These are phyloP conservation scores for Tubosaeta sp. DNA, from an alignment of 768 basidiomycete species.

Conservation along the genomic window DNA sequence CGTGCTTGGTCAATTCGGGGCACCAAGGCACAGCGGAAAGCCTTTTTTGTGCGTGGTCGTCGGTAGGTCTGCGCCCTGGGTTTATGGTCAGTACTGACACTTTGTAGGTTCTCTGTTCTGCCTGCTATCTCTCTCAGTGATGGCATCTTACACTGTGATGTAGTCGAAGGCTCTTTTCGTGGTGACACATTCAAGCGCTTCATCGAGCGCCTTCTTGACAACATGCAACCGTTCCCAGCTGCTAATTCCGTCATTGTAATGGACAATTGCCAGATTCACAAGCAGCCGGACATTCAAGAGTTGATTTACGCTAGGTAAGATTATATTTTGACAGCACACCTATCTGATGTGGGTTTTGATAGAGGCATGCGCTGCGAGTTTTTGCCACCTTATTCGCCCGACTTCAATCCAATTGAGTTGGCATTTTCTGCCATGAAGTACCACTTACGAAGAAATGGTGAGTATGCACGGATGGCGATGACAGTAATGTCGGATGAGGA, in stretches of 20 bases:
- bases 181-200: background rate
- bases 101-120: constrained; percentile 3
- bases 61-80: background rate
- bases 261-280: constrained; percentile 5
- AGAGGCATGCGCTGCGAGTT: too few relatives aligned
- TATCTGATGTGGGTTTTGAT: too few relatives aligned
- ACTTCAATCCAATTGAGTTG: too few relatives aligned
- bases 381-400: too few relatives aligned
- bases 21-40: background rate
- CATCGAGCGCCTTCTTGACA: background rate
- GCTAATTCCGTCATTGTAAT: constrained; percentile 1
- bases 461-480: too few relatives aligned
- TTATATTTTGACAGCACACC: too few relatives aligned
- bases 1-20: background rate
- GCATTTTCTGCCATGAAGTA: too few relatives aligned
- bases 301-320: too few relatives aligned
- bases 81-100: background rate
- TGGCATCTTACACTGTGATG: constrained; percentile 2
- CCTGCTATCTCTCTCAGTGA: background rate
- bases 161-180: background rate
- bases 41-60: background rate
- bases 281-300: background rate
- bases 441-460: too few relatives aligned
- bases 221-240: background rate
- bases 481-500: too few relatives aligned